These are phyloP conservation scores for Diaporthe humulicola DNA, from an alignment of 2,329 filamentous ascomycete genomes.

Conservation along the genomic window DNA sequence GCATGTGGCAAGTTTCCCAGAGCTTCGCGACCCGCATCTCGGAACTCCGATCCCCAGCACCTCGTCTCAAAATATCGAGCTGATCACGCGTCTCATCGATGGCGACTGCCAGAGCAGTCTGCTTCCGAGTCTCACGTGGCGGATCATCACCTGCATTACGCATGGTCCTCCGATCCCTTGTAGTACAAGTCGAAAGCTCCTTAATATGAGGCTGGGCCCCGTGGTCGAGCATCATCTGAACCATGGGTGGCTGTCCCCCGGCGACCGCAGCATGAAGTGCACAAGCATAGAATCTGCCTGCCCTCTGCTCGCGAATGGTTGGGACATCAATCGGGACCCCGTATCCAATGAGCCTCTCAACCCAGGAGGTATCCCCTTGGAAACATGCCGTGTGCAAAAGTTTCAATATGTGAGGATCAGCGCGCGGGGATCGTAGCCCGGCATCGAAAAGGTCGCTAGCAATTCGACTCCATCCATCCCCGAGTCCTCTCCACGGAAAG, in stretches of 20 bases:
- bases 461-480: not conserved
- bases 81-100: not conserved
- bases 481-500: not conserved
- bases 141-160: too few relatives aligned
- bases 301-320: not conserved
- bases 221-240: not conserved
- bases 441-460: not conserved
- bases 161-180: too few relatives aligned
- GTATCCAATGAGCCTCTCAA: not conserved
- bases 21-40: not conserved
- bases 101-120: not conserved
- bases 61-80: too few relatives aligned
- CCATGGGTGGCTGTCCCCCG: not conserved
- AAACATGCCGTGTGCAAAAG: constrained; percentile 15
- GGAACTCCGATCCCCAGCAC: too few relatives aligned
- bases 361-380: not conserved
- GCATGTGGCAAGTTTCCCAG: not conserved
- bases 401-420: not conserved
- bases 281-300: not conserved
- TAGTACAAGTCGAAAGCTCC: not conserved
- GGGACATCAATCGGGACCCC: not conserved
- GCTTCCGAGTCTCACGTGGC: not conserved
- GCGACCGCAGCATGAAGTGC: not conserved
- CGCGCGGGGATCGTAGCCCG: not conserved
- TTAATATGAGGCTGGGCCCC: not conserved